A percentile compares a stretch with the other conserved stretches of the same genome.
Conservation (phyloP, 2,329 filamentous ascomycete genomes). For the Aspergillus sp. region DNA sequence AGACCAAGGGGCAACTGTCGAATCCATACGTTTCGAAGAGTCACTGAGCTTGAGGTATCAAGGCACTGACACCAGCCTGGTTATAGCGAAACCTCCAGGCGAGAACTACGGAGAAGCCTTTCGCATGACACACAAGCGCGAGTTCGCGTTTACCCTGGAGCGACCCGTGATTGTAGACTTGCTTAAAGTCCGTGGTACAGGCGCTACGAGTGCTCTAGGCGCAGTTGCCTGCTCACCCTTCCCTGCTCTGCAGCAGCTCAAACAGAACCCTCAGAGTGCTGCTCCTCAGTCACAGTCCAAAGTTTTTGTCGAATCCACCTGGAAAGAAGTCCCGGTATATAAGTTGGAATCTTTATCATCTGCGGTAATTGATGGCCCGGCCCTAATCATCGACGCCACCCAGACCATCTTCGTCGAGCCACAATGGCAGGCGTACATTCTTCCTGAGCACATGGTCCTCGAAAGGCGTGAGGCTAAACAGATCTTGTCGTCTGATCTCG, state of each 20-base stretch:
- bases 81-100: slow-evolving; percentile 55
- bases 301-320: slow-evolving; percentile 46
- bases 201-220: not conserved
- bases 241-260: not conserved
- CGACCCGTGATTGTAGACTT: not conserved
- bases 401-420: slow-evolving; percentile 93
- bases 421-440: slow-evolving; percentile 72
- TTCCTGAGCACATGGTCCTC: slow-evolving; percentile 52
- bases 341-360: slow-evolving; percentile 32
- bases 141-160: slow-evolving; percentile 72
- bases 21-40: slow-evolving; percentile 32
- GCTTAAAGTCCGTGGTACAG: not conserved
- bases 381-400: slow-evolving; percentile 72
- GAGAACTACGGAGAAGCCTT: slow-evolving; percentile 57
- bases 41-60: slow-evolving; percentile 56
- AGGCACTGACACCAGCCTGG: slow-evolving; percentile 55
- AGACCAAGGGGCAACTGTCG: slow-evolving; percentile 25
- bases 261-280: not conserved
- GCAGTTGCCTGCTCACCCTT: not conserved
- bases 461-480: slow-evolving; percentile 29
- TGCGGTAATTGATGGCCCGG: slow-evolving; percentile 64
- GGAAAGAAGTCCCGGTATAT: slow-evolving; percentile 31
- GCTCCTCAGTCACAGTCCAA: slow-evolving; percentile 42
- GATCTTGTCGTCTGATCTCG: not conserved
- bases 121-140: slow-evolving; percentile 81